These are phyloP conservation scores for Neofusicoccum parvum DNA, from an alignment of 2,329 filamentous ascomycete species.

Conservation along the genomic window DNA sequence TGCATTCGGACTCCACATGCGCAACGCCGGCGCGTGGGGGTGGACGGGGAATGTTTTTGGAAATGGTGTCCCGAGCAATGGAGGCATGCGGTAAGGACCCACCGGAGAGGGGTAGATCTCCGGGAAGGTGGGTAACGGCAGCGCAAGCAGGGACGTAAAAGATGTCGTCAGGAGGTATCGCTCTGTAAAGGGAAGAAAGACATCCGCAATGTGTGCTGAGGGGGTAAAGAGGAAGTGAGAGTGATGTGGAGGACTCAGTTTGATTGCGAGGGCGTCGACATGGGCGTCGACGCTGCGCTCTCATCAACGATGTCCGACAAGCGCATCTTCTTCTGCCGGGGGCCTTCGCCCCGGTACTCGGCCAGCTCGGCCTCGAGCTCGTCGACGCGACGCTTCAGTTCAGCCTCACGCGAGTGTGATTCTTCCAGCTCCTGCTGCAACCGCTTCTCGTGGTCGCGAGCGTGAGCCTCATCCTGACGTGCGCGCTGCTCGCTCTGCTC, in stretches of 20 bases:
- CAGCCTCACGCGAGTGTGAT: slow-evolving; percentile 75
- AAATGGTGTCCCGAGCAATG: neutral
- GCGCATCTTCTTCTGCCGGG: slow-evolving; percentile 58
- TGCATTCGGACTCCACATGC: neutral
- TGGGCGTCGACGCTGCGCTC: slow-evolving; percentile 38
- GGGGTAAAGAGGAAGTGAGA: neutral
- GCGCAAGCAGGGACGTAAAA: slow-evolving; percentile 10
- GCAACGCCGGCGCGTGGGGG: neutral
- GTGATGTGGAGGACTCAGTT: neutral
- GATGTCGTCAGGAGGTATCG: slow-evolving; percentile 17
- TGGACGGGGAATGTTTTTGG: neutral
- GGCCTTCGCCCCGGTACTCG: slow-evolving; percentile 41
- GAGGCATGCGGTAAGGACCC: neutral
- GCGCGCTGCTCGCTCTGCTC: slow-evolving; percentile 75
- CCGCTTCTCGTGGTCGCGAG: slow-evolving; percentile 55
- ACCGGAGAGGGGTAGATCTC: neutral
- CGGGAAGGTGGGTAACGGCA: neutral
- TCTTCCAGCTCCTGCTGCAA: slow-evolving; percentile 69
- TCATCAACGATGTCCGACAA: slow-evolving; percentile 58
- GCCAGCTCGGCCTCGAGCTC: slow-evolving; percentile 51
- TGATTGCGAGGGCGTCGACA: slow-evolving; percentile 26
- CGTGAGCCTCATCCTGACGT: slow-evolving; percentile 61
- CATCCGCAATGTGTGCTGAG: neutral
- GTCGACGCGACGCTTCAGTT: slow-evolving; percentile 78
- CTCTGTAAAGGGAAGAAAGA: slow-evolving; percentile 5